Evolutionary conservation across 352 stramenopile genomes (phyloP).

Genomic region (Pythium rishiriense): DNA sequence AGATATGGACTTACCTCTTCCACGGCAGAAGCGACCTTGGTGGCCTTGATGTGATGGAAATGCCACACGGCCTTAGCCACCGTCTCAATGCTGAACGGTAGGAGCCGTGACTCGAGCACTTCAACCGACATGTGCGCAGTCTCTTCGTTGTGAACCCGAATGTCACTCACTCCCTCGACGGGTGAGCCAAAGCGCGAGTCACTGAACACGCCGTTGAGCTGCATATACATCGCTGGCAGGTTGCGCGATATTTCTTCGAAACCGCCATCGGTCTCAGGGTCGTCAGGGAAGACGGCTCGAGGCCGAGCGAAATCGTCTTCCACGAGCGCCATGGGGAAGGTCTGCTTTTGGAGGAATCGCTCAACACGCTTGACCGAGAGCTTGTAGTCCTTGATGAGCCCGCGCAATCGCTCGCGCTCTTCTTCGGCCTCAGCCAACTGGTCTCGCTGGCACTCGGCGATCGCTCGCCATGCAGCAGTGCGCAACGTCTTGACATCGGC

Average conservation of each 20-base stretch:
- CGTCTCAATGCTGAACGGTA: conserved; percentile 12
- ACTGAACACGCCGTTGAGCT: conserved; percentile 18
- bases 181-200: not conserved
- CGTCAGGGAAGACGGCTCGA: not conserved
- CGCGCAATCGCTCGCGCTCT: conserved; percentile 13
- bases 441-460: conserved; percentile 10
- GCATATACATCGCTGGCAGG: conserved; percentile 14
- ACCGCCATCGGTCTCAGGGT: not conserved
- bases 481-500: conserved; percentile 10
- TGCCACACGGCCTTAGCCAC: conserved; percentile 15
- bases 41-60: conserved; percentile 8
- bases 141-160: conserved; percentile 6
- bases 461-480: conserved; percentile 7
- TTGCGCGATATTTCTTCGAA: conserved; percentile 16
- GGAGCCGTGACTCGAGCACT: conserved; percentile 10
- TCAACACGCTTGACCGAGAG: conserved; percentile 15
- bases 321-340: not conserved
- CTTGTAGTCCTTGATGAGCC: conserved; percentile 14
- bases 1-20: not conserved
- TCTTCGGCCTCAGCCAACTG: conserved; percentile 1
- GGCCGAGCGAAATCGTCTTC: not conserved
- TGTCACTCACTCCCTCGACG: not conserved
- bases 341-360: conserved; percentile 12
- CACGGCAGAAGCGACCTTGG: not conserved
- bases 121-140: conserved; percentile 14